Conservation (phyloP, 1,284 basidiomycete genomes). For the Chondrostereum purpureum region DNA sequence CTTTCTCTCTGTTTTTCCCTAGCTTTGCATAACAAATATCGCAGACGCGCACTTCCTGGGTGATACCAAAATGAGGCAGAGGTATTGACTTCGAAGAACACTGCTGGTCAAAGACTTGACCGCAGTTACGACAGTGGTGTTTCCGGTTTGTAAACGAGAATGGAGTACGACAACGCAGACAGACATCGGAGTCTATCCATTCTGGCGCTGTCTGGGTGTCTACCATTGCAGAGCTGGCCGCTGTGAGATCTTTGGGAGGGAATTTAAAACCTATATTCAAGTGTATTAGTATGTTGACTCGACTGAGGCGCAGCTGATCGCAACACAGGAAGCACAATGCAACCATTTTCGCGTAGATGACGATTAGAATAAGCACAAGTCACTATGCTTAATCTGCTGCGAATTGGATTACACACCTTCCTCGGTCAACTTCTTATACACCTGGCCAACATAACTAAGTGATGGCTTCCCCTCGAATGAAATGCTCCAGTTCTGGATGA, state of each 20-base stretch:
- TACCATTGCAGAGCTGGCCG: conserved; percentile 74
- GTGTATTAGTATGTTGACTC: too few species aligned
- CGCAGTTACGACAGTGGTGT: conserved; percentile 98
- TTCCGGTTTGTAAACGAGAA: conserved; percentile 98
- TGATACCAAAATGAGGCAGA: conserved; percentile 91
- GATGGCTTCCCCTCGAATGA: conserved; percentile 79
- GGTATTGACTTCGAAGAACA: conserved; percentile 86
- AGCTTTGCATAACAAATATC: conserved; percentile 83
- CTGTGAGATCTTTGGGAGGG: conserved; percentile 69
- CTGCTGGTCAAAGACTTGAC: conserved; percentile 91
- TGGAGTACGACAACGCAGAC: conserved; percentile 85
- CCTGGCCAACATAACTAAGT: conserved; percentile 72
- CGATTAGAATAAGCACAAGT: too few species aligned
- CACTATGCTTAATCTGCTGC: conserved; percentile 1
- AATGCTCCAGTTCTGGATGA: conserved; percentile 90
- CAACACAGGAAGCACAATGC: too few species aligned
- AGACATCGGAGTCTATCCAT: conserved; percentile 95
- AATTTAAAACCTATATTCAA: conserved; percentile 63
- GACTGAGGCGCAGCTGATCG: too few species aligned
- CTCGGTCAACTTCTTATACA: conserved; percentile 71
- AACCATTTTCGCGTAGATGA: too few species aligned
- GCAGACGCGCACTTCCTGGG: conserved; percentile 91
- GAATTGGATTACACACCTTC: conserved; percentile 50
- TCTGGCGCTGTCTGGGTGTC: conserved; percentile 87
- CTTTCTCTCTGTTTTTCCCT: conserved; percentile 49